phyloP scores from a whole-genome alignment of 2,329 filamentous ascomycete species.

The Aspergillus flavus region DNA sequence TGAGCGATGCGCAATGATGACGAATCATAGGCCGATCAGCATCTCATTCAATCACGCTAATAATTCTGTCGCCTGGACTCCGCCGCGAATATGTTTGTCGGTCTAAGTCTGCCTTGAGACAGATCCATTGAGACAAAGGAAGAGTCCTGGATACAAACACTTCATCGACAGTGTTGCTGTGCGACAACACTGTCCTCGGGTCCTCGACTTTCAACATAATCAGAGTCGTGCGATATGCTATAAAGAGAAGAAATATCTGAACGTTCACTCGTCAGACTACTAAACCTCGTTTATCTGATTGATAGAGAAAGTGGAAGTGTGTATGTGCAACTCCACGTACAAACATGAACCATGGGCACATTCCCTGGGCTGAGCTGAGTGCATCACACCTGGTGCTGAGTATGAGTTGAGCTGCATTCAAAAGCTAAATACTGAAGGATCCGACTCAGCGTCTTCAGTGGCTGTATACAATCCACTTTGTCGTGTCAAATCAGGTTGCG shows the following conservation, averaged over 20 bases:
- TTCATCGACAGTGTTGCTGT: neutral
- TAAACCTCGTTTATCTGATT: neutral
- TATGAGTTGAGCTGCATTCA: neutral
- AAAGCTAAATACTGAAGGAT: neutral
- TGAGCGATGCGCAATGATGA: neutral
- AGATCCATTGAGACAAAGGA: neutral
- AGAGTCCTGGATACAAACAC: neutral
- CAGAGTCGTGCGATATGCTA: neutral
- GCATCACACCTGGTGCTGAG: neutral
- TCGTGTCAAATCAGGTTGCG: neutral
- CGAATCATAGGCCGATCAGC: conserved; percentile 1
- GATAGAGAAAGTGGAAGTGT: neutral
- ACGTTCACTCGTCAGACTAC: neutral
- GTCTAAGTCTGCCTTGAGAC: neutral
- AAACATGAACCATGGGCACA: neutral
- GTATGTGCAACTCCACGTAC: no score
- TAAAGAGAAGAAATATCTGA: neutral
- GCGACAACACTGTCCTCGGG: neutral
- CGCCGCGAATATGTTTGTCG: neutral
- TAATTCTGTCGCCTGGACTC: neutral
- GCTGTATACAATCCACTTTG: neutral
- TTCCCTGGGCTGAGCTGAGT: neutral
- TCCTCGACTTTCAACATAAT: neutral
- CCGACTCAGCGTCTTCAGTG: no score
- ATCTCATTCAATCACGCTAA: neutral